Evolutionary conservation across 768 basidiomycete species (phyloP).

Genomic region (Russula sp.): DNA sequence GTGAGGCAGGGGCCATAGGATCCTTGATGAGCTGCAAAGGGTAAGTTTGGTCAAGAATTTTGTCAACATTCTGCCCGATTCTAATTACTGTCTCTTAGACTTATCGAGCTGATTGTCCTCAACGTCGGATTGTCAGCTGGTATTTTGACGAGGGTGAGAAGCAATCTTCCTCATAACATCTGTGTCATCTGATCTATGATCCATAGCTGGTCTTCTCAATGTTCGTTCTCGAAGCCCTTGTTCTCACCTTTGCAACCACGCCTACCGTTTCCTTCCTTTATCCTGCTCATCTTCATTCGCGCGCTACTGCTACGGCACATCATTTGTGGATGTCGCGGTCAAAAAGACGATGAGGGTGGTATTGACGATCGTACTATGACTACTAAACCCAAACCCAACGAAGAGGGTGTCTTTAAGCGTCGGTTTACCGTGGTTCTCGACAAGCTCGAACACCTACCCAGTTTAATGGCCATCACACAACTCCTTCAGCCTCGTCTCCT

Average conservation of each 20-base stretch:
- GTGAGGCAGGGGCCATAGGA: constrained; percentile 83
- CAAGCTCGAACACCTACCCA: constrained; percentile 83
- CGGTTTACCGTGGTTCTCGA: constrained; percentile 86
- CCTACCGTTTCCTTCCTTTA: constrained; percentile 67
- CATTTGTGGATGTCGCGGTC: constrained; percentile 45
- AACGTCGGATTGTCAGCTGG: constrained; percentile 86
- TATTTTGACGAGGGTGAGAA: constrained; percentile 58
- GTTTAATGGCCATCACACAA: constrained; percentile 87
- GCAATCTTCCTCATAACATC: not conserved
- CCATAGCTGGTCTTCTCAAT: constrained; percentile 76
- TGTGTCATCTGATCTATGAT: not conserved
- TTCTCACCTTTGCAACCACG: constrained; percentile 84
- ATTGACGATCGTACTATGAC: not conserved
- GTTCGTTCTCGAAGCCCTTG: constrained; percentile 85
- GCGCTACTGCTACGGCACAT: constrained; percentile 47
- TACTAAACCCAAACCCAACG: not conserved
- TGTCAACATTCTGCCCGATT: not conserved
- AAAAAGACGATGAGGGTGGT: constrained; percentile 15
- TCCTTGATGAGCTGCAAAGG: constrained; percentile 96
- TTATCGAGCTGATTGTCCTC: constrained; percentile 93
- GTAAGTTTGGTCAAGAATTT: constrained; percentile 39
- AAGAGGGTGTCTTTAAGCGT: constrained; percentile 44
- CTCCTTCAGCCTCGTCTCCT: constrained; percentile 55
- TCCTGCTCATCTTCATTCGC: constrained; percentile 57
- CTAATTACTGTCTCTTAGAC: constrained; percentile 40